Conservation (phyloP, 169 alveolate genomes). For the Ichthyophthirius multifiliis region DNA sequence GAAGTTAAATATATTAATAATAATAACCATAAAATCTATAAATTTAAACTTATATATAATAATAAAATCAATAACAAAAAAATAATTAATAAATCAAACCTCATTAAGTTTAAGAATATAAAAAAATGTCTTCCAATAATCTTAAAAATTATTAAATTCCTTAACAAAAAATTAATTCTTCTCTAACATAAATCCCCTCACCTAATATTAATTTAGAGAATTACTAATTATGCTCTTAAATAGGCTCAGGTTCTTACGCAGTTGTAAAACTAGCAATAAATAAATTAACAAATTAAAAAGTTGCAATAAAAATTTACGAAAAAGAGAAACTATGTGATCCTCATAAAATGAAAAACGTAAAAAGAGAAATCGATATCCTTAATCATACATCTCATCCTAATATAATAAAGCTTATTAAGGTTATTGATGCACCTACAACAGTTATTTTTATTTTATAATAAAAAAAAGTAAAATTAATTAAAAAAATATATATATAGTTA, state of each 20-base stretch:
- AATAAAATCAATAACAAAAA: not conserved
- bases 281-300: slow-evolving; percentile 38
- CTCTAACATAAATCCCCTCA: too few species aligned
- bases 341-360: slow-evolving; percentile 46
- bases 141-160: not conserved
- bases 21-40: too few species aligned
- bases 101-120: too few species aligned
- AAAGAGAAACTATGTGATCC: slow-evolving; percentile 56
- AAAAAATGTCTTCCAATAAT: too few species aligned
- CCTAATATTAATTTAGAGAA: not conserved
- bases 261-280: slow-evolving; percentile 46
- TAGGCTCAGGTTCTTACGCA: slow-evolving; percentile 44
- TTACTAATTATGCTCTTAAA: not conserved
- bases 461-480: not conserved
- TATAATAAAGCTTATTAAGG: slow-evolving; percentile 69
- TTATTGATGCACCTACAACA: slow-evolving; percentile 60
- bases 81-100: not conserved
- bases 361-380: slow-evolving; percentile 73
- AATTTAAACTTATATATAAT: not conserved
- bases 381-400: slow-evolving; percentile 70
- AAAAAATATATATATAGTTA: not conserved
- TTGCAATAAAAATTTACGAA: slow-evolving; percentile 78
- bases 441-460: not conserved
- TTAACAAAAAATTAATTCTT: not conserved
- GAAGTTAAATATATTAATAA: too few species aligned